Conservation (phyloP, 129 eudicot species). For the Lonicera japonica region DNA sequence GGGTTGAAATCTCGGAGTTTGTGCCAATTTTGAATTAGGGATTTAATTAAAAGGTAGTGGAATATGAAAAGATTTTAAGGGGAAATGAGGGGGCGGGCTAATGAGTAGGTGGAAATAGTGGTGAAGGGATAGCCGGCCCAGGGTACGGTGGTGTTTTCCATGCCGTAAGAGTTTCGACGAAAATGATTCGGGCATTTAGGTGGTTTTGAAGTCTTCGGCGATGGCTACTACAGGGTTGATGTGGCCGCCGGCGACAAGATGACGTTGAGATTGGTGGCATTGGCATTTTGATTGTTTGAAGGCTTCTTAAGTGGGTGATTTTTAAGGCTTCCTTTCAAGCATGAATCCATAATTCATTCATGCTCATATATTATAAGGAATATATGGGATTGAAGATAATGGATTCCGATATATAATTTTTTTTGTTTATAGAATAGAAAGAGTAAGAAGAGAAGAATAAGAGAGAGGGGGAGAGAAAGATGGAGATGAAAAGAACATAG, state of each 20-base stretch:
- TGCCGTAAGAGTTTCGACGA: conserved; percentile 31
- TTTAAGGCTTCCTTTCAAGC: too few species aligned
- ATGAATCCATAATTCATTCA: too few species aligned
- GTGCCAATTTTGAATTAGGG: conserved; percentile 16
- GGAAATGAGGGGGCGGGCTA: conserved; percentile 25
- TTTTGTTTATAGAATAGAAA: too few species aligned
- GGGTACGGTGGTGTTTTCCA: conserved; percentile 44
- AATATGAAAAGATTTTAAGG: conserved; percentile 22
- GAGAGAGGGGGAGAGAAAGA: too few species aligned
- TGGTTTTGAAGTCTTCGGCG: conserved; percentile 36
- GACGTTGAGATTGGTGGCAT: background rate
- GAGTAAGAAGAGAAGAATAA: too few species aligned
- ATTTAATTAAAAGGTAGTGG: conserved; percentile 20
- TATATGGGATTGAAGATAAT: too few species aligned
- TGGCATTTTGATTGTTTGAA: conserved; percentile 1
- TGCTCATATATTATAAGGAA: too few species aligned
- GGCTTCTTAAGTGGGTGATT: too few species aligned
- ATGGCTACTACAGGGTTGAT: conserved; percentile 48
- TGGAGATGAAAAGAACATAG: too few species aligned
- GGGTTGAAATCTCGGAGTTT: conserved; percentile 29
- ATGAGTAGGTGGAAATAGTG: conserved; percentile 18
- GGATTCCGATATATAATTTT: too few species aligned
- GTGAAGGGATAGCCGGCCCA: conserved; percentile 32
- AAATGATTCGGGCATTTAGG: conserved; percentile 27
- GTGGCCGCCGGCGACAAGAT: conserved; percentile 30